Evolutionary conservation across 257 asterid species (phyloP).

Genomic region (Petunia secreta): DNA sequence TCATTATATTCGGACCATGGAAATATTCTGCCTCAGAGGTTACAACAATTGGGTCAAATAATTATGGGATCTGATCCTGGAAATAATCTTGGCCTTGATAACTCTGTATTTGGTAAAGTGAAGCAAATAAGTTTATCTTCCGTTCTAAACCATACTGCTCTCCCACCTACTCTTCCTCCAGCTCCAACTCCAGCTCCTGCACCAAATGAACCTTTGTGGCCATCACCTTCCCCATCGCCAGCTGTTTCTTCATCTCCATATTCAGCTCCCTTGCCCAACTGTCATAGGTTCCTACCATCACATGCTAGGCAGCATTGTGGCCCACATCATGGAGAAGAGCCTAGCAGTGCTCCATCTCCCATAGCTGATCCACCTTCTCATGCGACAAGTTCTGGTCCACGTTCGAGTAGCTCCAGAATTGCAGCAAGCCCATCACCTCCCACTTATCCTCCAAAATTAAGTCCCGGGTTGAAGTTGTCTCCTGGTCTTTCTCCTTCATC

Average conservation of each 20-base stretch:
- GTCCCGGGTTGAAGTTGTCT: slow-evolving; percentile 32
- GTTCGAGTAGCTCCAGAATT: slow-evolving; percentile 36
- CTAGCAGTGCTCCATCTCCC: slow-evolving; percentile 34
- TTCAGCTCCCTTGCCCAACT: slow-evolving; percentile 41
- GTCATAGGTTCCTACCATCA: slow-evolving; percentile 39
- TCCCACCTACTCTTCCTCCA: slow-evolving; percentile 54
- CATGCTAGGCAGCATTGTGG: slow-evolving; percentile 35
- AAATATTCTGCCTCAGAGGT: slow-evolving; percentile 56
- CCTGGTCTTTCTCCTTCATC: slow-evolving; percentile 53
- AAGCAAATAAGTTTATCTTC: slow-evolving; percentile 75
- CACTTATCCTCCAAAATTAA: slow-evolving; percentile 37
- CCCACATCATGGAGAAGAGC: slow-evolving; percentile 32
- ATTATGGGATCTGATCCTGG: slow-evolving; percentile 52
- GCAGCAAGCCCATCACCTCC: slow-evolving; percentile 51
- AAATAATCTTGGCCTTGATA: slow-evolving; percentile 82
- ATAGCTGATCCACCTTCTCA: slow-evolving; percentile 41
- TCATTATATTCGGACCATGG: slow-evolving; percentile 58
- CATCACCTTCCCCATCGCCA: slow-evolving; percentile 47
- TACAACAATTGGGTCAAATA: slow-evolving; percentile 66
- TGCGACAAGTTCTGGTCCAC: slow-evolving; percentile 33
- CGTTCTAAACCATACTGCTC: slow-evolving; percentile 52
- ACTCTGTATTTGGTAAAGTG: slow-evolving; percentile 75
- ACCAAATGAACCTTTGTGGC: slow-evolving; percentile 35
- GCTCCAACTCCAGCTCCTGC: slow-evolving; percentile 44
- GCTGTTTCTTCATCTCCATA: slow-evolving; percentile 17